Conservation (phyloP, 208 protist genomes). For the Tritrichomonas musculus region DNA sequence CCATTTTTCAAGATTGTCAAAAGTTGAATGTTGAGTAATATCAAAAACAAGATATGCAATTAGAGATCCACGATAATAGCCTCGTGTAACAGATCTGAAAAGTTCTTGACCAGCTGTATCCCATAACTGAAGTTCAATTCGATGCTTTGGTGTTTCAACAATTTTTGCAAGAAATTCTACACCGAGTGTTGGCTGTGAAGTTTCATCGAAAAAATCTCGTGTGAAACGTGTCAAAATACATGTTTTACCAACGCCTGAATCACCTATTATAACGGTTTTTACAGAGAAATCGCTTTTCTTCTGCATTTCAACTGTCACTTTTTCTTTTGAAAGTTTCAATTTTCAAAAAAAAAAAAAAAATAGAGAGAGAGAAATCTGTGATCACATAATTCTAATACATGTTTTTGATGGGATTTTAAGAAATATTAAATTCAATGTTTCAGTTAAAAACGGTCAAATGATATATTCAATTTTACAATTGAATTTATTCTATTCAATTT, state of each 20-base stretch:
- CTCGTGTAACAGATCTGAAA: slow-evolving; percentile 17
- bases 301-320: slow-evolving; percentile 11
- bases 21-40: background rate
- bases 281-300: slow-evolving; percentile 43
- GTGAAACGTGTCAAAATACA: slow-evolving; percentile 51
- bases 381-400: too few species aligned
- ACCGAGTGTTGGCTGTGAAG: slow-evolving; percentile 7
- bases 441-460: too few species aligned
- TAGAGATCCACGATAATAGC: slow-evolving; percentile 21
- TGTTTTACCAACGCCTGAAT: slow-evolving; percentile 68
- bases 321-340: too few species aligned
- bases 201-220: background rate
- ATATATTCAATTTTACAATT: too few species aligned
- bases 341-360: too few species aligned
- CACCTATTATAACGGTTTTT: slow-evolving; percentile 66
- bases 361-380: too few species aligned
- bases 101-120: slow-evolving; percentile 34
- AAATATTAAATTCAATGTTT: too few species aligned
- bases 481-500: too few species aligned
- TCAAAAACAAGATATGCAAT: slow-evolving; percentile 16
- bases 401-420: too few species aligned
- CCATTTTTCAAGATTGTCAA: slow-evolving; percentile 26
- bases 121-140: slow-evolving; percentile 30
- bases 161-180: slow-evolving; percentile 31
- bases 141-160: slow-evolving; percentile 10